Evolutionary conservation across 192 early-diverging fungal species (phyloP).

Genomic region (Funneliformis geosporum): DNA sequence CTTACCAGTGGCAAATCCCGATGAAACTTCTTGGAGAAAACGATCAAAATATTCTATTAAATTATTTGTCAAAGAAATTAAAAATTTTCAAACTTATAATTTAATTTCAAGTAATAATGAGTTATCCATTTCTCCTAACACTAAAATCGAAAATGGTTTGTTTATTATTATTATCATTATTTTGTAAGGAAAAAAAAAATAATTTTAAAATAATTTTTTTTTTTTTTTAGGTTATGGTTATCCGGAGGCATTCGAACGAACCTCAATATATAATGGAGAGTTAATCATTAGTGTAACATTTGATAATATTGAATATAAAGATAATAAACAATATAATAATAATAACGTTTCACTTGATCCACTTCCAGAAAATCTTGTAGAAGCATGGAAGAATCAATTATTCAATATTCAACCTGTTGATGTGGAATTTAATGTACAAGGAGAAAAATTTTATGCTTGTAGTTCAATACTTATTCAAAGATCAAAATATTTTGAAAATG

Average conservation of each 20-base stretch:
- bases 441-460: background rate
- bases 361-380: background rate
- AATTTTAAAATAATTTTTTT: background rate
- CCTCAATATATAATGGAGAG: background rate
- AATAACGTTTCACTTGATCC: background rate
- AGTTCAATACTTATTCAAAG: background rate
- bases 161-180: background rate
- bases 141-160: background rate
- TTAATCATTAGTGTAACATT: background rate
- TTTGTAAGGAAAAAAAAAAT: too few species aligned
- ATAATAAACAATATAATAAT: constrained; percentile 1
- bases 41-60: background rate
- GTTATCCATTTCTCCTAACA: background rate
- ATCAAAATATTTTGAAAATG: constrained; percentile 17
- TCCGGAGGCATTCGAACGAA: background rate
- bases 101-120: constrained; percentile 1
- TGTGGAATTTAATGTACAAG: constrained; percentile 6
- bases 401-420: background rate
- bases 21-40: background rate
- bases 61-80: background rate
- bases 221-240: background rate
- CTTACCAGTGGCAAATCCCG: background rate
- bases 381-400: constrained; percentile 7
- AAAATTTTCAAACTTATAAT: background rate
- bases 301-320: background rate